Base-by-base conservation (phyloP, 306 rosid species). In the Quercus suber region DNA sequence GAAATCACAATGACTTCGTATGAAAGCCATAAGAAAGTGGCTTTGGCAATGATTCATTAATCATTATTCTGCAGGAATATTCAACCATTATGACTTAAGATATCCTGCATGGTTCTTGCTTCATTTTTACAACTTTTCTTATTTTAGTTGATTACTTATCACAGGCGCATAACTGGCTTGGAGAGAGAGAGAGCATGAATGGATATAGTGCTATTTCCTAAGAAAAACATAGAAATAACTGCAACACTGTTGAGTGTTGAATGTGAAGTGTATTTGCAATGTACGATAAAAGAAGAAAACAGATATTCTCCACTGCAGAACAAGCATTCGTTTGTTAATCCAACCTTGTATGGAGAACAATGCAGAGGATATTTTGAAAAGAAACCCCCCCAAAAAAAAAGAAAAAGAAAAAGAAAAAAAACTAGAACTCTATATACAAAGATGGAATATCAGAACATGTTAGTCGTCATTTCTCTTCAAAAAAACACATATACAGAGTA, bases 391-490 rank as follows among this genome's bases (percentile, higher is more conserved):
- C 23, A 23, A 23, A 23, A 23, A 23, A 35, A 35, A 35, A 35
- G 1, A 1, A 0, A 6, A 35, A 35, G 6, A 6, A 1, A 35
- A 6, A 1, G n/a, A 1, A 5, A 35, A 37, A 7, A 7, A 37
- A 37, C 15, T 49, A 49, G 15, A 49, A 49, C 53, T 49, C 5
- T 49, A 12, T 58, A 58, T 20, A 58, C 7, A 18, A 33, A 18
- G 51, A 35, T 86, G 73, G 73, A 84, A 87, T 74, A 49, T 55
- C 65, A 79, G 78, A 57, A 75, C 21, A 21, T 28, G 72, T 37
- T 72, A 77, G 37, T 43, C 9, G 65, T 70, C 69, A 41, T 60
- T 71, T 85, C 85, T 77, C 88, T 86, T 61, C 1, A 49, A 88
- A 83, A 77, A 84, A 73, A 64, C 51, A 27, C 82, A 81, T 53